These are phyloP conservation scores for Suillus decipiens DNA, from an alignment of 768 basidiomycete genomes.

Conservation along the genomic window DNA sequence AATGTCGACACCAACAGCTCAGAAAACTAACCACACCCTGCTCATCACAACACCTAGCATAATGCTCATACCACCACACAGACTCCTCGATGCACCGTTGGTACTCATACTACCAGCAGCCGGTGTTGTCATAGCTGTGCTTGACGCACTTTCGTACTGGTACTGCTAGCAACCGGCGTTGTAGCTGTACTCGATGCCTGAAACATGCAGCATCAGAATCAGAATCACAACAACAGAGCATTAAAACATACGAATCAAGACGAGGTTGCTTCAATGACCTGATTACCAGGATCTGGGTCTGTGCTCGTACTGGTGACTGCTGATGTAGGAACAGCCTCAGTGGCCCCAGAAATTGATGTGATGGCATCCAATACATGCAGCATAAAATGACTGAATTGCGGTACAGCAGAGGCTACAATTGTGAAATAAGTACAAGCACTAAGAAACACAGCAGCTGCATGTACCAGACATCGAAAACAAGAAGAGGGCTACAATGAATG, in stretches of 20 bases:
- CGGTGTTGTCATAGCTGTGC: slow-evolving; percentile 1
- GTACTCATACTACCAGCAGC: slow-evolving; percentile 6
- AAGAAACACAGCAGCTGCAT: not conserved
- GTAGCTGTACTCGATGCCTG: not conserved
- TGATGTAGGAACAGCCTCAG: not conserved
- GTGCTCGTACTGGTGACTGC: not conserved
- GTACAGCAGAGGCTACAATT: slow-evolving; percentile 18
- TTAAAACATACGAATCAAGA: not conserved
- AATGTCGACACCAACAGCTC: not conserved
- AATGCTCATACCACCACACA: slow-evolving; percentile 10
- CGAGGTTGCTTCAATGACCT: not conserved
- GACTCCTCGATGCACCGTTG: slow-evolving; percentile 17
- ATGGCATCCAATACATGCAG: slow-evolving; percentile 16
- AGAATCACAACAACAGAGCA: no score
- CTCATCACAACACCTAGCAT: slow-evolving; percentile 9
- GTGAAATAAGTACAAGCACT: not conserved
- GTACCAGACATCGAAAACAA: slow-evolving; percentile 18
- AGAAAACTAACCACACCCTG: not conserved
- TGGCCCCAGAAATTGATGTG: not conserved
- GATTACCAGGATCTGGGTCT: not conserved
- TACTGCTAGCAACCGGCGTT: not conserved
- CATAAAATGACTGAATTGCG: slow-evolving; percentile 22
- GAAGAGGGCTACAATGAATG: slow-evolving; percentile 16
- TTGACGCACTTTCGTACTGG: slow-evolving; percentile 17
- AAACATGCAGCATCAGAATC: not conserved